Base-by-base conservation (phyloP, 1,139 yeast genomes). In the Suhomyces bokatorum region DNA sequence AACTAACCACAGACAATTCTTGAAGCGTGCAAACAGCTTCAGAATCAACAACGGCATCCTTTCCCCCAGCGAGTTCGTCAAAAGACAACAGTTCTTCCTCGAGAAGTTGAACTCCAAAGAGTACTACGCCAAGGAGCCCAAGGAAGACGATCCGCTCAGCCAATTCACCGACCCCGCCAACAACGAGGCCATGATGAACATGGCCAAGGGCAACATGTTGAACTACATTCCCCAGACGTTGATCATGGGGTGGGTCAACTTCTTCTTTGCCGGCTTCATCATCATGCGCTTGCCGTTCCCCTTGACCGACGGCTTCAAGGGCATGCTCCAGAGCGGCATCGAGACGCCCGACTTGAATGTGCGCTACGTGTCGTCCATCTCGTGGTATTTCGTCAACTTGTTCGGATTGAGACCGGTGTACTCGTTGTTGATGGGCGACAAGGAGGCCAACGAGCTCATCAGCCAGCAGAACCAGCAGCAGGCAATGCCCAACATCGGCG, bases 161-260 rank as follows among this genome's bases (percentile, higher is more conserved):
- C 87, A 89, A 30, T 72, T 89, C 47, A 67, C 81, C 1, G 96
- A 89, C 57, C 85, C 95, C 1, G 73, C 75, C 39, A 75, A 83
- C 22, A 78, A 85, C 55, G 97, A 90, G 44, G 81, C 84, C n/a
- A 69, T 90, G 73, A 77, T 85, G 78, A 77, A 75, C 44, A 85
- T 88, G 85, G 80, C 91, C 46, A 88, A 88, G 61, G 84, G 85
- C 4, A 91, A 89, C 58, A 70, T 89, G 56, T 82, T 91, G 63
- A 87, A 83, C 64, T 88, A 85, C 61, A 80, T 90, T 15, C 97
- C 98, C 1, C 98, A 93, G 66, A 89, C 97, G 0, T 64, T 90
- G 39, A 85, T 91, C 55, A 91, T 93, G 97, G 91, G 91, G 54
- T 93, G 97, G 97, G 93, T 91, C 53, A 89, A 89, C 62, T 88